These are phyloP conservation scores for Tulasnella sp. DNA, from an alignment of 768 basidiomycete species.

Conservation along the genomic window DNA sequence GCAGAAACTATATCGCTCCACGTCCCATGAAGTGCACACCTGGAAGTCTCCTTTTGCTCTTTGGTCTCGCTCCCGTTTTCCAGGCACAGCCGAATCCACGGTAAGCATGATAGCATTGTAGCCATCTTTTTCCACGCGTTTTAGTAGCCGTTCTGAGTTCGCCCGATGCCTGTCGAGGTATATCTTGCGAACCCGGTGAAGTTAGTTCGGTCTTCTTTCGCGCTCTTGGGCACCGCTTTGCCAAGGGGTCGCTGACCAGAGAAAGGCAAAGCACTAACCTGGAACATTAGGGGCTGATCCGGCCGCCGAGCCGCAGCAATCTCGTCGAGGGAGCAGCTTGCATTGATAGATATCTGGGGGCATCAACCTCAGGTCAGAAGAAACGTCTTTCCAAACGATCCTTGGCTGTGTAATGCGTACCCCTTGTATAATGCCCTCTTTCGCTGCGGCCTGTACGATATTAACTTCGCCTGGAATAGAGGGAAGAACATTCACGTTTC, in stretches of 20 bases:
- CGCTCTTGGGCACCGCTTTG: no score
- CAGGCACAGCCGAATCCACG: slow-evolving; percentile 76
- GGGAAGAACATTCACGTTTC: no score
- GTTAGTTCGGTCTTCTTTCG: neutral
- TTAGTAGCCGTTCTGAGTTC: slow-evolving; percentile 56
- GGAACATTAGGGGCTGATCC: slow-evolving; percentile 62
- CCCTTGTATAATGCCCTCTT: slow-evolving; percentile 58
- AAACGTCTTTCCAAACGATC: no score
- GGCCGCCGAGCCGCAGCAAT: slow-evolving; percentile 48
- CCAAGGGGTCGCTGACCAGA: no score
- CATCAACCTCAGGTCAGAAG: neutral
- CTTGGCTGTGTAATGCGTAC: no score
- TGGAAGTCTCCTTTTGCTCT: slow-evolving; percentile 23
- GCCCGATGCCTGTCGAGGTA: slow-evolving; percentile 68
- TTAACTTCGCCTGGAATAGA: slow-evolving; percentile 67
- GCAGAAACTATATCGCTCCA: no score
- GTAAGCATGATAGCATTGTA: slow-evolving; percentile 88
- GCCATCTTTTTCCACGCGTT: slow-evolving; percentile 57
- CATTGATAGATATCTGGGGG: slow-evolving; percentile 37
- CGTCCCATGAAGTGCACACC: neutral
- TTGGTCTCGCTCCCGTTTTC: slow-evolving; percentile 67
- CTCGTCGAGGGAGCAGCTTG: slow-evolving; percentile 49
- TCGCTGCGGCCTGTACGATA: slow-evolving; percentile 57
- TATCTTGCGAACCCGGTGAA: slow-evolving; percentile 29
- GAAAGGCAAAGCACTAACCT: slow-evolving; percentile 27